Base-by-base conservation (phyloP, 148 eudicot species). In the Camellia japonica region DNA sequence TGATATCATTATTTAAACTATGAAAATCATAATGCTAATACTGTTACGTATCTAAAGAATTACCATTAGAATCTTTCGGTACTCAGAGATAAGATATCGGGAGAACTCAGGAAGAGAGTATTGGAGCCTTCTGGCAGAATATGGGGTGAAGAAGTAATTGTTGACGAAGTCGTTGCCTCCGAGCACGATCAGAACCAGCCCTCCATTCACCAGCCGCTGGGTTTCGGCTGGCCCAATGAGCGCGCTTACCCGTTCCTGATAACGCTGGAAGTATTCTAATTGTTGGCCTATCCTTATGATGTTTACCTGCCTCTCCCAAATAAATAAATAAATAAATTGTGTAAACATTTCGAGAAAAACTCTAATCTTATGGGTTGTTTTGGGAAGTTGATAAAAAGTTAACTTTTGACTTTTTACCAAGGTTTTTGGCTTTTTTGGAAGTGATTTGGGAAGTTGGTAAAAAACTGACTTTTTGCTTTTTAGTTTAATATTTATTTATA, bases 91-190 rank as follows among this genome's bases (percentile, higher is more conserved):
- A 77, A 94, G 87, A 47, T 61, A 79, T 42, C 76, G 68, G 73
- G 90, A 85, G 43, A 69, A 94, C 23, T 80, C 87, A 0, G 86
- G 83, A 61, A 94, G 82, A 72, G 90, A 85, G 71, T 51, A 87
- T 44, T 88, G 91, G 52, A 87, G 56, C 41, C 90, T 83, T 75
- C 95, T 82, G 2, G 71, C 15, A 3, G 91, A 87, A 58, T 84
- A 43, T n/a, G 93, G 91, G 23, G 76, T 76, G 59, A 87, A 71
- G 78, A 91, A 94, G 80, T 94, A 94, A 80, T 94, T 94, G 86
- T 94, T 94, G 54, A 94, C 90, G 75, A 86, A 94, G 84, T 94
- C 97, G 76, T 94, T 94, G 60, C 98, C 98, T 3, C 98, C 97
- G 2, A 94, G 90, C 7, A 86, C 87, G 38, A 91, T 90, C 6